A percentile compares a stretch with the other conserved stretches of the same genome.
Evolutionary conservation across 768 basidiomycete genomes (phyloP).

Genomic region (Leccinum ochraceum): DNA sequence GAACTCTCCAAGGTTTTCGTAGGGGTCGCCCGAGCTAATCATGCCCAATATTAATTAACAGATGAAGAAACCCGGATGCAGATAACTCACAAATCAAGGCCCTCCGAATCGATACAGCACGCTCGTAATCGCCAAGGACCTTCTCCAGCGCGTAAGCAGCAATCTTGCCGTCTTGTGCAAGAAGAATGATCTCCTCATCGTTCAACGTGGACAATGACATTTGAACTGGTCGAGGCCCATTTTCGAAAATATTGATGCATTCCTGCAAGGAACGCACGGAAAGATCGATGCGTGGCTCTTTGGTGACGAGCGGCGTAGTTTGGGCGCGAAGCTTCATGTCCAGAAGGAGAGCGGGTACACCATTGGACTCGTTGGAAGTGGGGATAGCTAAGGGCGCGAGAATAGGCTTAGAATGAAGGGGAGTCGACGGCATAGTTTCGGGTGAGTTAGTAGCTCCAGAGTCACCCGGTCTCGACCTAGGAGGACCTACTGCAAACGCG

Average conservation of each 20-base stretch:
- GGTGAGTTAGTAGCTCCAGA: conserved; percentile 20
- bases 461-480: conserved; percentile 17
- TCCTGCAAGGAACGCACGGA: conserved; percentile 64
- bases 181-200: conserved; percentile 89
- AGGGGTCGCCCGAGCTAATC: conserved; percentile 76
- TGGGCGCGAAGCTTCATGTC: conserved; percentile 38
- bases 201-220: conserved; percentile 61
- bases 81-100: conserved; percentile 79
- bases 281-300: conserved; percentile 13
- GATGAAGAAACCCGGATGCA: conserved; percentile 3
- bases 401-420: conserved; percentile 16
- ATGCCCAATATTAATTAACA: conserved; percentile 8
- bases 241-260: conserved; percentile 78
- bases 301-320: conserved; percentile 13
- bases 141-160: conserved; percentile 96
- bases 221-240: conserved; percentile 63
- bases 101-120: conserved; percentile 85
- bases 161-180: conserved; percentile 91
- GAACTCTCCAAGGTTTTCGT: conserved; percentile 86
- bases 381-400: conserved; percentile 28
- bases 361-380: conserved; percentile 19
- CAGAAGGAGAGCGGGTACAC: conserved; percentile 31
- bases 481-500: conserved; percentile 29
- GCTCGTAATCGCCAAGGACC: conserved; percentile 81
- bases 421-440: conserved; percentile 18